Evolutionary conservation across 2,329 filamentous ascomycete genomes (phyloP).

Genomic region (Diplodia sapinea): DNA sequence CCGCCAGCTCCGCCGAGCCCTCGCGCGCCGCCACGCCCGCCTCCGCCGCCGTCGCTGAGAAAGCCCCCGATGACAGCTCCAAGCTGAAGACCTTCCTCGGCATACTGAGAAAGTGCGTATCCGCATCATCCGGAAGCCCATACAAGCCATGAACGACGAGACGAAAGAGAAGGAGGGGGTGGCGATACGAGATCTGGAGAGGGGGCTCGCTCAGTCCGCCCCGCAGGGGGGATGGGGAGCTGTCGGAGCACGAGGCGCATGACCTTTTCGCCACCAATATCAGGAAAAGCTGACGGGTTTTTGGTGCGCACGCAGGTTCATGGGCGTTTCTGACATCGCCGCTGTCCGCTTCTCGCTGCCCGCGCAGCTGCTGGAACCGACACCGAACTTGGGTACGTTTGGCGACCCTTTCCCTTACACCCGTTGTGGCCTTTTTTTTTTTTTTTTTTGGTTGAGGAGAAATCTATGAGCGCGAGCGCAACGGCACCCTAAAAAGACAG

Average conservation of each 20-base stretch:
- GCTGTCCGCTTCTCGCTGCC: slow-evolving; percentile 95
- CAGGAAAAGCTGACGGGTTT: slow-evolving; percentile 1
- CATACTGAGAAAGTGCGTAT: slow-evolving; percentile 81
- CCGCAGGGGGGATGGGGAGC: background rate
- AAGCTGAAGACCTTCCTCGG: slow-evolving; percentile 88
- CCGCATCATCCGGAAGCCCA: background rate
- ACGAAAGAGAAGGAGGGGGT: background rate
- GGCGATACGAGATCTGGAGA: slow-evolving; percentile 9
- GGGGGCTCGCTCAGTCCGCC: background rate
- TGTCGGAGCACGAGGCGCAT: background rate
- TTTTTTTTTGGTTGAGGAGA: background rate
- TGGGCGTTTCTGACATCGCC: slow-evolving; percentile 94
- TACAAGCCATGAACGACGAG: background rate
- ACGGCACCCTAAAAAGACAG: background rate
- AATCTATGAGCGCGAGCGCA: slow-evolving; percentile 3
- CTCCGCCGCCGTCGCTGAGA: slow-evolving; percentile 53
- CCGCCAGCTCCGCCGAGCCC: slow-evolving; percentile 43
- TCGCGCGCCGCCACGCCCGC: slow-evolving; percentile 46
- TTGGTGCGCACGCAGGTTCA: slow-evolving; percentile 69
- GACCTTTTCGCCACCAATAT: background rate
- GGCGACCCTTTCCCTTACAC: background rate
- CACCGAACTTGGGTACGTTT: slow-evolving; percentile 77
- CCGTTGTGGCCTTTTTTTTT: background rate
- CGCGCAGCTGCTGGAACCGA: slow-evolving; percentile 92
- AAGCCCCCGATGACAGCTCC: slow-evolving; percentile 75